These are phyloP conservation scores for Schizosaccharomyces cryophilus DNA, from an alignment of 805 yeast genomes.

Conservation along the genomic window DNA sequence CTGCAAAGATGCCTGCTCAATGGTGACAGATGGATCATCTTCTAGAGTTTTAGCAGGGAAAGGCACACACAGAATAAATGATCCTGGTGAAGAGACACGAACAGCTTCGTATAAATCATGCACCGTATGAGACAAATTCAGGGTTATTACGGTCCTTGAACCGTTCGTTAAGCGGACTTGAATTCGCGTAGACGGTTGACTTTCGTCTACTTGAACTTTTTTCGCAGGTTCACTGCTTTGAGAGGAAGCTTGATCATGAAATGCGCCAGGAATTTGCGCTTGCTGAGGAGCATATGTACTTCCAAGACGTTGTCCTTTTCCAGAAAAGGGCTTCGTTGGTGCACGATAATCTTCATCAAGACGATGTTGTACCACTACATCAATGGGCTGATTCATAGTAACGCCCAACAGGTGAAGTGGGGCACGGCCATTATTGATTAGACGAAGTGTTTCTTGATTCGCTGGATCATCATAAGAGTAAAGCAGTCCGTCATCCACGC, in stretches of 20 bases:
- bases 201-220: not conserved
- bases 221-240: not conserved
- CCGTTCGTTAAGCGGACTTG: not conserved
- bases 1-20: not conserved
- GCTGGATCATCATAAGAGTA: conserved; percentile 77
- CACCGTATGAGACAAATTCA: not conserved
- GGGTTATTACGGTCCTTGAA: not conserved
- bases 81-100: not conserved
- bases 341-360: conserved; percentile 57
- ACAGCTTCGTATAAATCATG: not conserved
- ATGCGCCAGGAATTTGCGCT: not conserved
- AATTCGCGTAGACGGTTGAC: not conserved
- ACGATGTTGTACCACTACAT: conserved; percentile 61
- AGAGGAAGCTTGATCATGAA: not conserved
- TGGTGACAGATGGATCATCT: not conserved
- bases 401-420: conserved; percentile 67
- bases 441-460: conserved; percentile 54
- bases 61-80: not conserved
- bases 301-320: conserved; percentile 1
- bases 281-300: not conserved
- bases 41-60: not conserved
- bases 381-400: conserved; percentile 76
- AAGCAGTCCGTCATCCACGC: conserved; percentile 74
- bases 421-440: conserved; percentile 72
- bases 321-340: conserved; percentile 20